Percentiles rank a stretch among this genome's conserved stretches.
Evolutionary conservation across 805 yeast genomes (phyloP).

Genomic region (Kodamaea kaohsiungensis): DNA sequence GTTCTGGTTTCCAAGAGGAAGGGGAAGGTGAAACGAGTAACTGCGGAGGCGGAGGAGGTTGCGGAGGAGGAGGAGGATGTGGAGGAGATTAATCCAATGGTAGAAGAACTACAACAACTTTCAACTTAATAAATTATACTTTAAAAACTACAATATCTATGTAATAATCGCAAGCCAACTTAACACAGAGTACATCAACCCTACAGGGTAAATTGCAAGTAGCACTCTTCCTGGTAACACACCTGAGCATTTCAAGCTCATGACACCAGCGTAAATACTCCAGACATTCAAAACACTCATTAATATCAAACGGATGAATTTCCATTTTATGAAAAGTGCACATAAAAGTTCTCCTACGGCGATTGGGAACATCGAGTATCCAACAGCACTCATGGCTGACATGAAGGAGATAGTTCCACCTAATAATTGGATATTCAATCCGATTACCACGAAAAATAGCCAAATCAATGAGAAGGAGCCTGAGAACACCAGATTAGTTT

Average conservation of each 20-base stretch:
- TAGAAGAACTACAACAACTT: too few relatives aligned
- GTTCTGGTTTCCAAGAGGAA: not conserved
- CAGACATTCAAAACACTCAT: conserved; percentile 52
- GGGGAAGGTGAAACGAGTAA: not conserved
- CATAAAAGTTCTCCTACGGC: conserved; percentile 53
- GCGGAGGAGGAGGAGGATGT: conserved; percentile 3
- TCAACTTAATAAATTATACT: not conserved
- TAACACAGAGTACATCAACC: conserved; percentile 57
- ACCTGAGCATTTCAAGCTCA: conserved; percentile 65
- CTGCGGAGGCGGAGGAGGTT: conserved; percentile 1
- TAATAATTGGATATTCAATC: conserved; percentile 63
- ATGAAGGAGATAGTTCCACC: conserved; percentile 64
- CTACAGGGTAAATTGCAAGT: conserved; percentile 67
- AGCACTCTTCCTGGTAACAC: conserved; percentile 62
- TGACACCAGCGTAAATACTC: conserved; percentile 64
- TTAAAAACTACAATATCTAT: conserved; percentile 14
- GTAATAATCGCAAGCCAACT: conserved; percentile 70
- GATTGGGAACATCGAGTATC: conserved; percentile 69
- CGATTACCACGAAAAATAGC: conserved; percentile 60
- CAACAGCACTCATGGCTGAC: conserved; percentile 68
- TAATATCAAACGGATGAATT: conserved; percentile 49
- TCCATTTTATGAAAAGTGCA: conserved; percentile 45
- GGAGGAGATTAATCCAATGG: not conserved
- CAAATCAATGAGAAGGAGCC: conserved; percentile 65
- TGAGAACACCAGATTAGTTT: conserved; percentile 57